A percentile compares a stretch with the other conserved stretches of the same genome.
Conservation (phyloP, 2,329 filamentous ascomycete genomes). For the Fusarium humuli region DNA sequence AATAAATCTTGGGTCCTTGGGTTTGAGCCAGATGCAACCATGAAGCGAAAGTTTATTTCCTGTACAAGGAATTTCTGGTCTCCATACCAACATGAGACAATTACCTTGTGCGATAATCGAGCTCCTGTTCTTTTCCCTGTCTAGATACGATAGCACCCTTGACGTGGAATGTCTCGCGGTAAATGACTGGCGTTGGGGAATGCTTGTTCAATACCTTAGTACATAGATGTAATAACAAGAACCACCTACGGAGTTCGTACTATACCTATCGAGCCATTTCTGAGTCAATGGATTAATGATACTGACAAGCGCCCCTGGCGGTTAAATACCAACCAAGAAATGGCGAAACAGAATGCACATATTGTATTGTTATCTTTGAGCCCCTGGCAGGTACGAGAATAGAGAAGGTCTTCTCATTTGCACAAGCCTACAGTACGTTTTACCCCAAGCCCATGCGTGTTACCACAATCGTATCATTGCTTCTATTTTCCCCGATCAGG, state of each 20-base stretch:
- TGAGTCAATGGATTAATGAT: constrained; percentile 2
- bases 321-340: background rate
- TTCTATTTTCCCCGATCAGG: background rate
- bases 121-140: constrained; percentile 10
- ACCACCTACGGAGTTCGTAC: background rate
- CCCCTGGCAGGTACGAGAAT: background rate
- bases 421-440: background rate
- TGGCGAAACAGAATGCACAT: constrained; percentile 12
- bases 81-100: background rate
- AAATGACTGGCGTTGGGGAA: constrained; percentile 23
- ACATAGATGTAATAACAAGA: background rate
- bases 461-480: background rate
- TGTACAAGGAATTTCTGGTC: background rate
- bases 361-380: background rate
- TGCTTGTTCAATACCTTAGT: constrained; percentile 19
- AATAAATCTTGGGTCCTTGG: constrained; percentile 10
- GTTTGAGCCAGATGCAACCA: background rate
- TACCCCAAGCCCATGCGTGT: background rate
- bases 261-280: background rate
- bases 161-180: constrained; percentile 6
- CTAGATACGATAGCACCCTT: background rate
- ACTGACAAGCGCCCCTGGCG: background rate
- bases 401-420: background rate
- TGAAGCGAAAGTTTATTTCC: background rate
- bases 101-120: constrained; percentile 6